These are phyloP conservation scores for Lignosus rhinocerotis DNA, from an alignment of 1,284 basidiomycete species.

Conservation along the genomic window DNA sequence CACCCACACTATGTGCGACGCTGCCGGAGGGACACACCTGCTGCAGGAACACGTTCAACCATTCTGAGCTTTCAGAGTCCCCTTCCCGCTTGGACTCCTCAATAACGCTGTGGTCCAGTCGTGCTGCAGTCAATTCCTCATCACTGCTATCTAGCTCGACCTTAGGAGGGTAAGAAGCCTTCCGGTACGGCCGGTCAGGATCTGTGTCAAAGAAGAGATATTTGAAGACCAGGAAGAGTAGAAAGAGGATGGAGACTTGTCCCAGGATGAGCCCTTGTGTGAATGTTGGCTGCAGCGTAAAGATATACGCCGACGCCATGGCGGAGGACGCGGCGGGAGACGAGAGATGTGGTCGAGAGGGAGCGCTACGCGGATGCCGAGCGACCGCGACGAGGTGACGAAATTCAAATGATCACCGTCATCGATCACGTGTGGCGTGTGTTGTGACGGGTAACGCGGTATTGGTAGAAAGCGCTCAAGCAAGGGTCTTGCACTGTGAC, in stretches of 20 bases:
- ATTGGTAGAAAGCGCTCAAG: background rate
- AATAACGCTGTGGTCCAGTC: conserved; percentile 8
- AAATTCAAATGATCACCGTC: conserved; percentile 3
- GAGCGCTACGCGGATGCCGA: background rate
- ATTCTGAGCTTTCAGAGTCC: conserved; percentile 64
- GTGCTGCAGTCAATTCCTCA: background rate
- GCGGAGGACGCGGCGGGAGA: conserved; percentile 4
- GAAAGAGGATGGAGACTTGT: conserved; percentile 72
- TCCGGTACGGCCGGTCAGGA: conserved; percentile 52
- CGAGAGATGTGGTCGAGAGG: conserved; percentile 4
- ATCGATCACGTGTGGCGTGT: conserved; percentile 12
- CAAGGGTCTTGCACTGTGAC: background rate
- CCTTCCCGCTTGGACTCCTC: conserved; percentile 10
- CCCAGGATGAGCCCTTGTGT: conserved; percentile 81
- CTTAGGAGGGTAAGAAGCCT: conserved; percentile 58
- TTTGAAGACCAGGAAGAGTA: conserved; percentile 72
- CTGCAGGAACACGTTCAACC: conserved; percentile 71
- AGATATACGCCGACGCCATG: conserved; percentile 65
- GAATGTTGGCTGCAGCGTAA: conserved; percentile 78
- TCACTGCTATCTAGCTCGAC: conserved; percentile 36
- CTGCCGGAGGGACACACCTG: conserved; percentile 47
- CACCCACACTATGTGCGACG: background rate
- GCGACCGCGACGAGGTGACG: background rate
- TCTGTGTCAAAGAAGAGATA: conserved; percentile 77
- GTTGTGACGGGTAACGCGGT: background rate